Evolutionary conservation across 768 basidiomycete genomes (phyloP), one percentile per base, ranked within the genome.

Genomic region (Leccinellum luteum): DNA sequence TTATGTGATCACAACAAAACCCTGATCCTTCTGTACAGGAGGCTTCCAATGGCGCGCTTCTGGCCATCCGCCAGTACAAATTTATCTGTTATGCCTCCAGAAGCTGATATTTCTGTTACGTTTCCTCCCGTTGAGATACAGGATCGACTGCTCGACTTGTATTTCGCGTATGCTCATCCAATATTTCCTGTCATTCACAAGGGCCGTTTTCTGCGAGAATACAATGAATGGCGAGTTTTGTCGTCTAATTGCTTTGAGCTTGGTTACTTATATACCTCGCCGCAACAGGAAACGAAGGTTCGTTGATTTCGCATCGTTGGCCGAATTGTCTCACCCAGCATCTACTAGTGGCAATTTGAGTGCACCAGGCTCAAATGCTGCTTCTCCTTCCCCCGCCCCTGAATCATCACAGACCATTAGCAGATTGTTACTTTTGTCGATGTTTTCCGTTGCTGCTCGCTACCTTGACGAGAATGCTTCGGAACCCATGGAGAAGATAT

Each of bases 81-180:
- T 14, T 56, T 73, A 27, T 59, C 70, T 14, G 66, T 72, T 38
- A 71, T 76, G 21, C 74, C 77, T 13, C 72, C 75, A 19, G 82
- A 82, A 47, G 75, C 79, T 43, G 74, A 72, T 41, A 60, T 80
- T 44, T 68, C 77, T 38, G 75, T 82, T 32, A 73, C 72, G 14
- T 71, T 94, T 41, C 92, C 92, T 15, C 77, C 86, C 27, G 65
- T 76, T 21, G 77, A 79, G 17, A 74, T 83, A 32, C 91, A 92
- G 69, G 83, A 89, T 56, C 81, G 79, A 38, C 78, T 94, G 4
- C 69, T 94, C 51, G 80, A 83, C 31, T 74, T 92, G 8, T 95
- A 91, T 70, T 94, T 94, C 73, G 83, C 82, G 12, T 89, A 92
- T 65, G 85, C 89, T 30, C 92, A 95, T 63, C 92, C 93, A 6